Base-by-base conservation (phyloP, 257 asterid genomes). In the Osmanthus fragrans region DNA sequence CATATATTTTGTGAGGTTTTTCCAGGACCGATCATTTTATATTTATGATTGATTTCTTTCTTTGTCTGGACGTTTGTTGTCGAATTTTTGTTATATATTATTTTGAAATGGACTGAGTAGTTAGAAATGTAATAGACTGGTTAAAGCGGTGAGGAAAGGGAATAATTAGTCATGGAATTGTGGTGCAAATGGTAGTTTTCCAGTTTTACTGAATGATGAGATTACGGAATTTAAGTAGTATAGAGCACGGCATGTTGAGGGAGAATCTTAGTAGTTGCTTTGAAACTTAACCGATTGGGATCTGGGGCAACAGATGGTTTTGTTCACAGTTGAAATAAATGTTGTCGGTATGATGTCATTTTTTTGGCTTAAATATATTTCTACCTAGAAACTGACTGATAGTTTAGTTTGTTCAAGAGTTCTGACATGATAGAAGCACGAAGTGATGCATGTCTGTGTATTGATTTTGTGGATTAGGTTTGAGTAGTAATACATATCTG, bases 251-350 rank as follows among this genome's bases (percentile, higher is more conserved):
- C 49, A 42, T 42, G 49, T 42, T 12, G 49, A 42, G 49, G 49
- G 49, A 42, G 49, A 12, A 42, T 42, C 49, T 42, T 42, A 11
- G 4, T 42, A 42, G 54, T 34, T 51, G 47, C 69, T 54, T 51
- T 36, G 60, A 64, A 29, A 39, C 66, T 64, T 74, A 47, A 70
- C 7, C 29, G 15, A 54, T 72, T 66, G 11, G 80, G 60, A 72
- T 64, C 23, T 37, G 13, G 8, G 51, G 67, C 9, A 39, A 66
- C 18, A 29, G 16, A 16, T 36, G 70, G 71, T 72, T 74, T 39
- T 33, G 45, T 58, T 25, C 7, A 7, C 42, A 10, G 33, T 56
- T 54, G 75, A 33, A 45, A 58, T 42, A 19, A 32, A 13, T 29
- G 42, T 37, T 19, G 66, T 73, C 40, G 15, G 78, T 68, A 58